Base-by-base conservation (phyloP, 441 rosid genomes). In the Lepidium campestre region DNA sequence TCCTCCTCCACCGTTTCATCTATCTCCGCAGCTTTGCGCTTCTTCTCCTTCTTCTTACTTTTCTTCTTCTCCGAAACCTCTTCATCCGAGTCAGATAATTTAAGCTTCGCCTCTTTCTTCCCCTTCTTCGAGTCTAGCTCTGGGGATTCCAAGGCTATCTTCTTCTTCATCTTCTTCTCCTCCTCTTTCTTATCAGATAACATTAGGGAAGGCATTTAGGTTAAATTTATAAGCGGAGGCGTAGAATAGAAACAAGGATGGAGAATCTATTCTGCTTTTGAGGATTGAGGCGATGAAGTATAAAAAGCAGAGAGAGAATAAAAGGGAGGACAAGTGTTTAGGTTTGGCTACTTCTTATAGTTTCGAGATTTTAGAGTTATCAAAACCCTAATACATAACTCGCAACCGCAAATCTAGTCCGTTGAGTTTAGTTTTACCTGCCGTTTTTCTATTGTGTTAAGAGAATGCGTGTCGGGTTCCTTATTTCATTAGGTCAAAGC, bases 161-260 rank as follows among this genome's bases (percentile, higher is more conserved):
- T 85, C 80, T 79, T 82, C 89, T 84, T 86, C 93, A 83, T 85
- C 84, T 77, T 85, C 80, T 80, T 86, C 76, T 79, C 91, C 76
- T 79, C 91, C 29, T 78, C 80, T 49, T 77, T 81, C 55, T 44
- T 69, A 41, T 77, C 78, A 2, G 77, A 68, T 10, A 80, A 42
- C 49, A 80, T 77, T 27, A 87, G 27, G 1, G 88, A 84, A 67
- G 94, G 91, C 94, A 87, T 57, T 89, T 73, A 13, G 46, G 50
- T 11, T 36, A 3, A 0, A 3, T n/a, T 0, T 9, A n/a, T 56
- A 11, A 2, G 10, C 1, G 12, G 67, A 41, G 39, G 27, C 13
- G 3, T 14, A 31, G 37, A 19, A 36, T 2, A 4, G 6, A 15
- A 25, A 9, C 7, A 53, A 25, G 35, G 35, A 34, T 25, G 6